These are phyloP conservation scores for Cutaneotrichosporon cutaneum DNA, from an alignment of 1,284 basidiomycete species.

Conservation along the genomic window DNA sequence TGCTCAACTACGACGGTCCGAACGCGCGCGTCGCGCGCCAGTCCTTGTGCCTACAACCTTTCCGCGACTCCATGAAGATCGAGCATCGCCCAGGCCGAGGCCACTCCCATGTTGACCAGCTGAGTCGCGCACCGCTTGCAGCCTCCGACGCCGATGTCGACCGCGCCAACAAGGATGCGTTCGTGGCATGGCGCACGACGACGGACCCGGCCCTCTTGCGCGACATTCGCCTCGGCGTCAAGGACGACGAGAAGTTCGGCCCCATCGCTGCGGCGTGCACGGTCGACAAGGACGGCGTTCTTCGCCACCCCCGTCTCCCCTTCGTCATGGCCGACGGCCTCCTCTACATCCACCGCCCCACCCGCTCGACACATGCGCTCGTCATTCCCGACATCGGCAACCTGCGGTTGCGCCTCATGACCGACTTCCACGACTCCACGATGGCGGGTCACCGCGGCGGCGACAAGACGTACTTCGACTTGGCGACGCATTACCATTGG, in stretches of 20 bases:
- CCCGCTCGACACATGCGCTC: not conserved
- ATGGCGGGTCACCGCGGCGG: not conserved
- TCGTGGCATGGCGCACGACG: too few species aligned
- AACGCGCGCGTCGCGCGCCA: not conserved
- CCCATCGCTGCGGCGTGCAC: not conserved
- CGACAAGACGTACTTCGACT: not conserved
- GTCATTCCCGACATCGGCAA: not conserved
- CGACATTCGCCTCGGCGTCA: too few species aligned
- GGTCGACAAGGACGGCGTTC: too few species aligned
- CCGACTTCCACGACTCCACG: not conserved
- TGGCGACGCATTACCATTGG: not conserved
- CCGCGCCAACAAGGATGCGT: too few species aligned
- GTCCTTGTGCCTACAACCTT: not conserved
- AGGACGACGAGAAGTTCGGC: not conserved
- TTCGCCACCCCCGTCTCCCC: not conserved
- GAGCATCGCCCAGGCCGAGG: not conserved
- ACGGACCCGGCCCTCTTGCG: too few species aligned
- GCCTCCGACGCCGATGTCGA: not conserved
- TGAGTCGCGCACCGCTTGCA: not conserved
- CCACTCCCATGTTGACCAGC: not conserved
- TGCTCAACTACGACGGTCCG: not conserved
- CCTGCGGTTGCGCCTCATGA: not conserved
- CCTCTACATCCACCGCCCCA: not conserved
- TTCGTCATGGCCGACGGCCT: not conserved
- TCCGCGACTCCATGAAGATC: not conserved